These are phyloP conservation scores for Tylopilus rubrobrunneus DNA, from an alignment of 768 basidiomycete genomes.

Conservation along the genomic window DNA sequence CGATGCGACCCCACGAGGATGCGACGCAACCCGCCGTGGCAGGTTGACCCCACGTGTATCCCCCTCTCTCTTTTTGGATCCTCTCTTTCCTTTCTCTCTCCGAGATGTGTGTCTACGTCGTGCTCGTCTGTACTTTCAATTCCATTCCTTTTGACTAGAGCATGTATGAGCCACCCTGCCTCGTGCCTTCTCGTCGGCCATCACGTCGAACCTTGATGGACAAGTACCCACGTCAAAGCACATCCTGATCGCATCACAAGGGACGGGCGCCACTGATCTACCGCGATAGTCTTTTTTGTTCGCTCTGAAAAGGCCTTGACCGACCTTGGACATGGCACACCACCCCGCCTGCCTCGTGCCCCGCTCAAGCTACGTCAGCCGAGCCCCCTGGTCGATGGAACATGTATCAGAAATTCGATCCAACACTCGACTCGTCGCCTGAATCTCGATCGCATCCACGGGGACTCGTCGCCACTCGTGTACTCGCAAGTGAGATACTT, in stretches of 20 bases:
- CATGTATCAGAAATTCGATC: too few relatives aligned
- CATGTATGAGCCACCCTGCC: not conserved
- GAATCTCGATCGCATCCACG: not conserved
- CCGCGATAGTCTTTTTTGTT: not conserved
- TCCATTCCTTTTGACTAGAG: too few relatives aligned
- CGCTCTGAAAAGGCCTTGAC: not conserved
- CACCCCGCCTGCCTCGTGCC: not conserved
- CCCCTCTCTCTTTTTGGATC: not conserved
- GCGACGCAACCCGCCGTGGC: constrained; percentile 1
- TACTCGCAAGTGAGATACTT: too few relatives aligned
- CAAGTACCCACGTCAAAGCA: too few relatives aligned
- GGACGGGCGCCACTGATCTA: not conserved
- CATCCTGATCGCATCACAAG: not conserved
- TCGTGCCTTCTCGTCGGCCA: not conserved
- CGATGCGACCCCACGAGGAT: not conserved
- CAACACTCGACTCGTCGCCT: not conserved
- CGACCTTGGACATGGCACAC: too few relatives aligned
- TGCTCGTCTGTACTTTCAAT: not conserved
- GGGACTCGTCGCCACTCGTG: not conserved
- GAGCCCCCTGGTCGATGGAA: too few relatives aligned
- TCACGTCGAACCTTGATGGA: not conserved
- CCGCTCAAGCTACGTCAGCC: not conserved
- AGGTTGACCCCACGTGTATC: constrained; percentile 1
- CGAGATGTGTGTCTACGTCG: not conserved
- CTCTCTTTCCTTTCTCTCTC: not conserved